Conservation (phyloP, 257 asterid genomes). For the Solanum corneliomulleri region DNA sequence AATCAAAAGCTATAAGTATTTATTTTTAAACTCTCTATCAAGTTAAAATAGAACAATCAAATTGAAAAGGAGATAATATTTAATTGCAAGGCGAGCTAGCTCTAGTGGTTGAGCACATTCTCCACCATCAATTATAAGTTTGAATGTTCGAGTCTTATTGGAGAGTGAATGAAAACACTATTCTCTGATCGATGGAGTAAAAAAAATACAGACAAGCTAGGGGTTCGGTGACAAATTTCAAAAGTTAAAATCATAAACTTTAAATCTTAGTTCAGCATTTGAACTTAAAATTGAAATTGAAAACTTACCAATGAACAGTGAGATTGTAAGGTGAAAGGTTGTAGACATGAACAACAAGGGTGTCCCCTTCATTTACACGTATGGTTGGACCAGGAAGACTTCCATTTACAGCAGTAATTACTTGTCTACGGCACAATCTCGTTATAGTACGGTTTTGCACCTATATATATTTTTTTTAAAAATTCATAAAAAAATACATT, state of each 20-base stretch:
- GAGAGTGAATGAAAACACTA: neutral
- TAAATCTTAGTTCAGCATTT: neutral
- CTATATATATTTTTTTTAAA: neutral
- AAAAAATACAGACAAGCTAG: neutral
- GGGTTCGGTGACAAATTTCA: neutral
- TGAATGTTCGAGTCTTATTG: neutral
- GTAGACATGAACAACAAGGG: constrained; percentile 6
- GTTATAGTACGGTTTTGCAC: constrained; percentile 1
- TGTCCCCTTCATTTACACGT: neutral
- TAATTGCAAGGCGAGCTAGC: neutral
- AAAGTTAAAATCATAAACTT: neutral
- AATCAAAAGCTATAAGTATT: neutral
- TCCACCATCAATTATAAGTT: neutral
- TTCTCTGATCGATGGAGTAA: neutral
- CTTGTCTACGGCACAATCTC: constrained; percentile 3
- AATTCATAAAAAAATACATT: neutral
- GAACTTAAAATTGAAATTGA: neutral
- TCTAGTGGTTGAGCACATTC: neutral
- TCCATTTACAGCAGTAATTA: constrained; percentile 8
- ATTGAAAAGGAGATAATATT: neutral
- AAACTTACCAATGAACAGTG: constrained; percentile 8
- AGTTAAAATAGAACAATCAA: neutral
- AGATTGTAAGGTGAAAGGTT: constrained; percentile 5
- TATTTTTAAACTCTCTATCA: neutral
- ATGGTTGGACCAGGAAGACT: constrained; percentile 11